Conservation (phyloP, 176 grass and related monocot species). For the Dactylis glomerata region DNA sequence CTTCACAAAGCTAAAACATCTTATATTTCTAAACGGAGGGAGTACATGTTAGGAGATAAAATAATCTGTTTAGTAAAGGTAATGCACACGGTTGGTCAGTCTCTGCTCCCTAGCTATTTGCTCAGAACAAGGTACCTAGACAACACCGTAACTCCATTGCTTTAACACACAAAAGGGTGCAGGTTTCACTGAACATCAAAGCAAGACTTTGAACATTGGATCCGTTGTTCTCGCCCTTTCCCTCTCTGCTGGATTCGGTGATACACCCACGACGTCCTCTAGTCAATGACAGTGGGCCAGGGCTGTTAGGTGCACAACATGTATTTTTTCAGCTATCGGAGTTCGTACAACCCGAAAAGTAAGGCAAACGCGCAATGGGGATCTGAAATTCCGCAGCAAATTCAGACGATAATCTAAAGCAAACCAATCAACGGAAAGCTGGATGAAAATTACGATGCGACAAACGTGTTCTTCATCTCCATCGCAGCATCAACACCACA, state of each 20-base stretch:
- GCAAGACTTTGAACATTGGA: neutral
- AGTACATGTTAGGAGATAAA: neutral
- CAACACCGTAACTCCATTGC: neutral
- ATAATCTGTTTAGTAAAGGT: neutral
- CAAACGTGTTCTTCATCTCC: neutral
- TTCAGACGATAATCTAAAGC: neutral
- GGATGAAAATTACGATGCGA: neutral
- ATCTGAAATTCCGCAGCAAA: neutral
- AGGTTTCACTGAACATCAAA: neutral
- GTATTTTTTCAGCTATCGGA: neutral
- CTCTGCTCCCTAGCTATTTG: neutral
- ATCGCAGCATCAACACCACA: neutral
- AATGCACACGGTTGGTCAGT: neutral
- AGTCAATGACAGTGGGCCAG: slow-evolving; percentile 13
- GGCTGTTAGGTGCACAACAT: neutral
- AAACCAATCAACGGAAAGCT: neutral
- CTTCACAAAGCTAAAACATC: too few relatives aligned
- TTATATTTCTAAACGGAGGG: too few relatives aligned
- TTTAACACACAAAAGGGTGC: neutral
- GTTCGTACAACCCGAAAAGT: neutral
- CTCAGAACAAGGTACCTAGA: neutral
- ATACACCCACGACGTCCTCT: neutral
- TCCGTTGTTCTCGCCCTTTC: neutral
- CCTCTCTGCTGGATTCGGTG: slow-evolving; percentile 1
- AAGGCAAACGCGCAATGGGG: neutral